Percentiles rank a stretch among this genome's conserved stretches.
phyloP scores from a whole-genome alignment of 768 basidiomycete species.

The Pulveroboletus sp. region DNA sequence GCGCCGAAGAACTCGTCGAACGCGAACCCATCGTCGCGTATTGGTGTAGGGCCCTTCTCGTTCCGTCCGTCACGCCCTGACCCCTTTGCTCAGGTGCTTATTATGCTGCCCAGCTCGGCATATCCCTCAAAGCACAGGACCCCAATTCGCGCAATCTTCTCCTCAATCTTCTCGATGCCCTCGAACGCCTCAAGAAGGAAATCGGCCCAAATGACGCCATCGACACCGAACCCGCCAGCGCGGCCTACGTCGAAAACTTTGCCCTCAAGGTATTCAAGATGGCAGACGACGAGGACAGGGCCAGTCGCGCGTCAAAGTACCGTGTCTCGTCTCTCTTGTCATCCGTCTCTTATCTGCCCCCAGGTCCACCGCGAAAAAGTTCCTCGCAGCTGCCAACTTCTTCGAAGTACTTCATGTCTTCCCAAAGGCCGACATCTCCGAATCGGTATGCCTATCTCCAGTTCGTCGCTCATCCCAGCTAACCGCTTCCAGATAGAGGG shows the following conservation, averaged over 20 bases:
- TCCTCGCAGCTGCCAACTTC: conserved; percentile 92
- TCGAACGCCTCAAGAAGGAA: conserved; percentile 79
- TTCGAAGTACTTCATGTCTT: conserved; percentile 85
- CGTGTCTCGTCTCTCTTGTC: conserved; percentile 5
- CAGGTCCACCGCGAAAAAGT: conserved; percentile 91
- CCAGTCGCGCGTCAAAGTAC: conserved; percentile 72
- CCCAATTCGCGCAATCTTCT: conserved; percentile 63
- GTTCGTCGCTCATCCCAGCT: neutral
- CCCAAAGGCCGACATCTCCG: conserved; percentile 53
- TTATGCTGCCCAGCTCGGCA: conserved; percentile 87
- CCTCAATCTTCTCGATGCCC: conserved; percentile 65
- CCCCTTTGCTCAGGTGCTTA: conserved; percentile 63
- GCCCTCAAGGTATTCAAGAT: conserved; percentile 82
- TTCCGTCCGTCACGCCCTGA: conserved; percentile 1
- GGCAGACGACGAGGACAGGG: conserved; percentile 91
- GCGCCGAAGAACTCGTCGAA: conserved; percentile 81
- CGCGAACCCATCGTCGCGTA: conserved; percentile 90
- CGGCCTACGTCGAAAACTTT: conserved; percentile 94
- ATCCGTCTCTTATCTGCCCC: too few relatives aligned
- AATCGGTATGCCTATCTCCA: conserved; percentile 44
- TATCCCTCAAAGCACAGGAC: conserved; percentile 70
- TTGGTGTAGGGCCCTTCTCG: conserved; percentile 71
- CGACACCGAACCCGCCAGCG: conserved; percentile 76
- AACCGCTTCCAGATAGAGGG: conserved; percentile 61
- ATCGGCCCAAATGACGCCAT: conserved; percentile 78